These are phyloP conservation scores for Rhodotorula paludigena DNA, from an alignment of 768 basidiomycete species.

Conservation along the genomic window DNA sequence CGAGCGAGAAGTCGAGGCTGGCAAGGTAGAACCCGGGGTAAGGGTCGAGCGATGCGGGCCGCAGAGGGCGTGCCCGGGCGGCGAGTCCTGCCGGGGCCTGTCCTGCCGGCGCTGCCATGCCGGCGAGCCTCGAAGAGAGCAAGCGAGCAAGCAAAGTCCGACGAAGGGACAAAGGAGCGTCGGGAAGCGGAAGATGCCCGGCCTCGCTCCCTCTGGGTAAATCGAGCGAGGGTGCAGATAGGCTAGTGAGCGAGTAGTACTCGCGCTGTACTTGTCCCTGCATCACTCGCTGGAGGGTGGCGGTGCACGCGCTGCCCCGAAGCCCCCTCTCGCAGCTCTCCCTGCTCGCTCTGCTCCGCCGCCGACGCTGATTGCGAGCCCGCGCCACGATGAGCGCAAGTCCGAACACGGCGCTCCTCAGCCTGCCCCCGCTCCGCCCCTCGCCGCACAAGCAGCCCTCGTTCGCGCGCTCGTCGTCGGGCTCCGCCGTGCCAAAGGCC, in stretches of 20 bases:
- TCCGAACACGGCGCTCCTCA: conserved; percentile 2
- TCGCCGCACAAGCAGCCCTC: conserved; percentile 1
- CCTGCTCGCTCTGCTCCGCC: neutral
- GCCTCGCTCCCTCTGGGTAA: too few species aligned
- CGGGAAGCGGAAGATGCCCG: too few species aligned
- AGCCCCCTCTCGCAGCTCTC: neutral
- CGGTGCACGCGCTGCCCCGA: too few species aligned
- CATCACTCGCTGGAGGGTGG: too few species aligned
- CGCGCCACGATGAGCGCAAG: neutral
- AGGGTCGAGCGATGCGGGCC: neutral
- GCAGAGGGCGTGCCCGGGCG: neutral
- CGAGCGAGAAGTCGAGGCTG: neutral
- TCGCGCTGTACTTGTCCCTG: neutral
- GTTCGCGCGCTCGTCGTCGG: conserved; percentile 7
- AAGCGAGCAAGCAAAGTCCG: too few species aligned
- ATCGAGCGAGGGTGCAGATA: too few species aligned
- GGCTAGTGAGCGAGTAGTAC: too few species aligned
- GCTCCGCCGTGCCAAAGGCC: neutral
- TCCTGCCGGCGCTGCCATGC: too few species aligned
- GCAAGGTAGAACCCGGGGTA: neutral
- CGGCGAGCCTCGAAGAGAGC: too few species aligned
- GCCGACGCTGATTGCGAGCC: too few species aligned
- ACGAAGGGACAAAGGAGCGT: too few species aligned
- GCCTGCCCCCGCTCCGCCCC: conserved; percentile 4
- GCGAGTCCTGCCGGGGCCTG: too few species aligned